Percentiles rank a stretch among this genome's conserved stretches.
Conservation (phyloP, 495 filamentous ascomycete species). For the Xylaria venustula region DNA sequence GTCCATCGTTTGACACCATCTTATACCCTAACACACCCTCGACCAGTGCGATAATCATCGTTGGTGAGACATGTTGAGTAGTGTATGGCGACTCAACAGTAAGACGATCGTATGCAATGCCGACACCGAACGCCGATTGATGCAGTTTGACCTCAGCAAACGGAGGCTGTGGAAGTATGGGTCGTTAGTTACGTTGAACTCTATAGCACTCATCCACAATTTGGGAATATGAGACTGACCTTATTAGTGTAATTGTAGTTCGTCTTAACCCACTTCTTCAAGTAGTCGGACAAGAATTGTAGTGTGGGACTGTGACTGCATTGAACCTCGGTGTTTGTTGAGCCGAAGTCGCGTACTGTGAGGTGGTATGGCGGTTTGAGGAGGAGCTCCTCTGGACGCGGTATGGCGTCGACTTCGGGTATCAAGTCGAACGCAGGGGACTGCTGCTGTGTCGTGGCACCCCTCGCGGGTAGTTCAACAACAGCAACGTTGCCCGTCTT, state of each 20-base stretch:
- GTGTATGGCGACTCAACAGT: slow-evolving; percentile 25
- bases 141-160: slow-evolving; percentile 32
- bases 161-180: slow-evolving; percentile 28
- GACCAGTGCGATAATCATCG: slow-evolving; percentile 36
- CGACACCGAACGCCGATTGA: slow-evolving; percentile 37
- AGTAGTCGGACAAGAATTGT: slow-evolving; percentile 36
- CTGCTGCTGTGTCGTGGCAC: background rate
- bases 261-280: slow-evolving; percentile 36
- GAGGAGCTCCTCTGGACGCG: slow-evolving; percentile 37
- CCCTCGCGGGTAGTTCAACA: background rate
- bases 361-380: slow-evolving; percentile 41
- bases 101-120: slow-evolving; percentile 36
- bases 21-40: slow-evolving; percentile 42
- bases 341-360: slow-evolving; percentile 16
- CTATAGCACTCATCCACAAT: background rate
- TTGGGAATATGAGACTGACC: slow-evolving; percentile 18
- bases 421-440: slow-evolving; percentile 22
- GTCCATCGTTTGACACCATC: slow-evolving; percentile 22
- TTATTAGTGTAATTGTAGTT: slow-evolving; percentile 33
- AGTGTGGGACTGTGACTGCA: slow-evolving; percentile 41
- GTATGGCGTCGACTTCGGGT: slow-evolving; percentile 28
- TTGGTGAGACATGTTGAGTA: slow-evolving; percentile 29
- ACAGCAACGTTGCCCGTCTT: slow-evolving; percentile 21
- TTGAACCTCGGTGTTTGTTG: slow-evolving; percentile 27
- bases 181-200: background rate